Conservation (phyloP, 164 flowering plant species). For the Dillenia suffruticosa region DNA sequence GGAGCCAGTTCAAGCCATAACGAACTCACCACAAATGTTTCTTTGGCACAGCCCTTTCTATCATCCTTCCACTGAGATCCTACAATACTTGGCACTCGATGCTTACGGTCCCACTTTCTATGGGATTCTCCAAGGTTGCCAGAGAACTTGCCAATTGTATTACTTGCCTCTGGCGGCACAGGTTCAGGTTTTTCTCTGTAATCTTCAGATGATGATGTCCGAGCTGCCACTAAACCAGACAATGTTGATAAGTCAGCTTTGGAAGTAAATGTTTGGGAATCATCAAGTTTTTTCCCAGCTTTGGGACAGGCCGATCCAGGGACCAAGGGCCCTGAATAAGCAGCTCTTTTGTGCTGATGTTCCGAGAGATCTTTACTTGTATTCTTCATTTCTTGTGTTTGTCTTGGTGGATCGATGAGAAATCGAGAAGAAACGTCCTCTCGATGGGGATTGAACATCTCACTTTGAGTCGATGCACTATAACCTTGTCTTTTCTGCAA, state of each 20-base stretch:
- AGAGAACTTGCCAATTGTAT: conserved; percentile 50
- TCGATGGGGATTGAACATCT: conserved; percentile 73
- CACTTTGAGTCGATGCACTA: conserved; percentile 77
- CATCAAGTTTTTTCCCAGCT: conserved; percentile 52
- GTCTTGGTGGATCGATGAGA: conserved; percentile 94
- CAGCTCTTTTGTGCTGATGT: conserved; percentile 59
- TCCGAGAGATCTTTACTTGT: conserved; percentile 28
- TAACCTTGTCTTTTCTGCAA: conserved; percentile 78
- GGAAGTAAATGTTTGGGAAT: conserved; percentile 55
- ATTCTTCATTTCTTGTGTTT: conserved; percentile 57
- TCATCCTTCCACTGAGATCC: conserved; percentile 46
- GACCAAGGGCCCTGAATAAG: conserved; percentile 92
- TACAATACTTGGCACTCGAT: conserved; percentile 24
- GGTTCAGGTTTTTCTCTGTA: conserved; percentile 42
- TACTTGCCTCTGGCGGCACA: conserved; percentile 44
- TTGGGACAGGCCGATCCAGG: conserved; percentile 77
- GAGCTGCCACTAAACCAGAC: conserved; percentile 63
- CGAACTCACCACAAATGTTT: conserved; percentile 63
- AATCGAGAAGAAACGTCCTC: conserved; percentile 97
- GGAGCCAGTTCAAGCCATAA: no score
- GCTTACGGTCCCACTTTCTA: conserved; percentile 40
- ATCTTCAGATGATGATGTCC: conserved; percentile 60
- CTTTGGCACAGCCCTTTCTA: conserved; percentile 47
- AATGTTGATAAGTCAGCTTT: conserved; percentile 59
- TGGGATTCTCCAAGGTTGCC: conserved; percentile 56